These are phyloP conservation scores for Penicillium polonicum DNA, from an alignment of 2,329 filamentous ascomycete genomes.

Conservation along the genomic window DNA sequence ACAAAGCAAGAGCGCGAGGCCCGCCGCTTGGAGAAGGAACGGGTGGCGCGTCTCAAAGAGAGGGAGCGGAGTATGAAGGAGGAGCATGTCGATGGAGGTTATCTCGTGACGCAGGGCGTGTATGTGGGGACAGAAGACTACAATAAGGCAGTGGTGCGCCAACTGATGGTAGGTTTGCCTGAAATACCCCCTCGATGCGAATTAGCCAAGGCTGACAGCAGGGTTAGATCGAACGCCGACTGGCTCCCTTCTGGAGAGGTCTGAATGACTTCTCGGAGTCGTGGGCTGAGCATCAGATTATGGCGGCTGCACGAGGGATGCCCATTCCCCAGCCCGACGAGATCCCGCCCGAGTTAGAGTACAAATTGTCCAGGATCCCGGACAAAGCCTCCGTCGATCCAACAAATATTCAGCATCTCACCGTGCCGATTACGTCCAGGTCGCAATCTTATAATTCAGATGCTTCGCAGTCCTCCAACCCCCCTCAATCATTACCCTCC, in stretches of 20 bases:
- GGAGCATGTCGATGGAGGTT: conserved; percentile 92
- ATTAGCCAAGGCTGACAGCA: conserved; percentile 18
- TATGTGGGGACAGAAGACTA: conserved; percentile 94
- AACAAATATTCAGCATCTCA: conserved; percentile 68
- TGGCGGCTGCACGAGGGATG: conserved; percentile 81
- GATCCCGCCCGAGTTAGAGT: conserved; percentile 67
- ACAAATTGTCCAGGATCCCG: conserved; percentile 49
- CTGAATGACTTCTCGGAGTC: conserved; percentile 82
- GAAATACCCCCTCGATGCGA: background rate
- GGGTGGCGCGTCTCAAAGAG: conserved; percentile 72
- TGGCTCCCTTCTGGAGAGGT: conserved; percentile 95
- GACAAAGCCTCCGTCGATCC: conserved; percentile 52
- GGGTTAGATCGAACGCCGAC: conserved; percentile 79
- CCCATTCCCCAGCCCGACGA: conserved; percentile 82
- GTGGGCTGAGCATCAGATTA: conserved; percentile 94
- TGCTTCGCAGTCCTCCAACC: conserved; percentile 61
- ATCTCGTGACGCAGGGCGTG: conserved; percentile 86
- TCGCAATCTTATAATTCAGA: conserved; percentile 80
- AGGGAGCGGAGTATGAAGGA: conserved; percentile 86
- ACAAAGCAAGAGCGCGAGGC: conserved; percentile 91
- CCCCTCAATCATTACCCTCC: conserved; percentile 61
- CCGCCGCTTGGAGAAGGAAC: conserved; percentile 78
- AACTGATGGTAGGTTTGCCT: conserved; percentile 71
- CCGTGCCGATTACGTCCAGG: conserved; percentile 73
- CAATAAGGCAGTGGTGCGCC: conserved; percentile 81